A percentile compares a stretch with the other conserved stretches of the same genome.
Conservation (phyloP, 1,284 basidiomycete species). For the Papiliotrema terrestris region DNA sequence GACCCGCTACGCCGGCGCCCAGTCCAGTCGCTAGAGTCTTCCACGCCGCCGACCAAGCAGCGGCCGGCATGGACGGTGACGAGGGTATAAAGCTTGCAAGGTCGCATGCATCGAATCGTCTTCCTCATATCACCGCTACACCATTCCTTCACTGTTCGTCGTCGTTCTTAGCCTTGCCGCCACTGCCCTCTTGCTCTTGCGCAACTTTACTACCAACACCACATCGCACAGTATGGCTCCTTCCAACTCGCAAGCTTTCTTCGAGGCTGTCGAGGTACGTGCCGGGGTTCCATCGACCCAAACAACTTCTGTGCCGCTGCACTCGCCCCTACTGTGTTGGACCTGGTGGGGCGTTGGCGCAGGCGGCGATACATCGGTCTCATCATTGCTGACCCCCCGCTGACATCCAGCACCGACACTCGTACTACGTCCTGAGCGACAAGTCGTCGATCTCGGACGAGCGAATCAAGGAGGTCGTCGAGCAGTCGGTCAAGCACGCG, state of each 20-base stretch:
- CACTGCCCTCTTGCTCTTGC: too few relatives aligned
- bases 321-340: too few relatives aligned
- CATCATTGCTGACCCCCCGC: too few relatives aligned
- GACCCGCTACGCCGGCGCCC: neutral
- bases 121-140: neutral
- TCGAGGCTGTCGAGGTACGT: constrained; percentile 42
- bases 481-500: constrained; percentile 49
- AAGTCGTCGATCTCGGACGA: constrained; percentile 45
- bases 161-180: neutral
- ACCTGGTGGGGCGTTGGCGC: too few relatives aligned
- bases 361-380: too few relatives aligned
- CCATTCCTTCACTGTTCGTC: neutral
- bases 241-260: constrained; percentile 26
- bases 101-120: neutral
- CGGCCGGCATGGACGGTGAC: too few relatives aligned
- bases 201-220: neutral
- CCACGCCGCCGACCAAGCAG: neutral
- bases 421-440: constrained; percentile 50
- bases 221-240: neutral
- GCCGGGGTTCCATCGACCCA: too few relatives aligned
- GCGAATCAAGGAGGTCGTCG: constrained; percentile 47
- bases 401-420: constrained; percentile 41
- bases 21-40: neutral
- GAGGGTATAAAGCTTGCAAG: neutral
- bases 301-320: too few relatives aligned